Evolutionary conservation across 331 rosid genomes (phyloP).

Genomic region (Acacia pycnantha): DNA sequence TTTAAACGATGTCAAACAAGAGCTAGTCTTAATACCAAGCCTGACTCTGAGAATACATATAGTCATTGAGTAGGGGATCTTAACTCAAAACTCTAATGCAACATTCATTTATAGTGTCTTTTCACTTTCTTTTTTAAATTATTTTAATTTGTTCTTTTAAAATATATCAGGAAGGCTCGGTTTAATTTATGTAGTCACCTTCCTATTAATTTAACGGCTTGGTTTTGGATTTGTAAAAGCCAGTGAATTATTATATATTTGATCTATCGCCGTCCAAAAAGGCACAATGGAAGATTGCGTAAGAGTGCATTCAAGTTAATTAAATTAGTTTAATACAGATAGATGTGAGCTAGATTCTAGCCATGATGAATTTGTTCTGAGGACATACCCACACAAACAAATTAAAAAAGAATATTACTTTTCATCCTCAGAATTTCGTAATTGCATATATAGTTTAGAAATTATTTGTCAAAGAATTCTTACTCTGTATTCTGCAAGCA

Average conservation of each 20-base stretch:
- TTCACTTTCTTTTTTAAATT: neutral
- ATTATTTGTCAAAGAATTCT: neutral
- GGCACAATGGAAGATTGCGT: conserved; percentile 16
- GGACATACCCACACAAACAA: conserved; percentile 8
- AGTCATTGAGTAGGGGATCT: too few relatives aligned
- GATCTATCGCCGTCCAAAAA: neutral
- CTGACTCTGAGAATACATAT: neutral
- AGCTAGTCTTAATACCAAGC: neutral
- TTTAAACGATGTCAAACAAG: too few relatives aligned
- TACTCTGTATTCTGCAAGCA: neutral
- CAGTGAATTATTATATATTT: conserved; percentile 15
- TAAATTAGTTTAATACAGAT: neutral
- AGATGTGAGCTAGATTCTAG: conserved; percentile 15
- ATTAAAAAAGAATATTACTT: neutral
- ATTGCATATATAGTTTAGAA: neutral
- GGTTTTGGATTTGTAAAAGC: neutral
- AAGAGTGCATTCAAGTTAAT: conserved; percentile 19
- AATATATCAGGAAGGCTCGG: neutral
- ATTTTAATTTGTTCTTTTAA: neutral
- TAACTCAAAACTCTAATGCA: too few relatives aligned
- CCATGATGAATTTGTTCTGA: conserved; percentile 18
- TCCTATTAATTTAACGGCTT: conserved; percentile 14
- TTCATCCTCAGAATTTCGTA: neutral
- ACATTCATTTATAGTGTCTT: neutral
- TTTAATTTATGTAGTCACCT: neutral